Evolutionary conservation across 305 asterid species (phyloP).

Genomic region (Ilex paraguariensis): DNA sequence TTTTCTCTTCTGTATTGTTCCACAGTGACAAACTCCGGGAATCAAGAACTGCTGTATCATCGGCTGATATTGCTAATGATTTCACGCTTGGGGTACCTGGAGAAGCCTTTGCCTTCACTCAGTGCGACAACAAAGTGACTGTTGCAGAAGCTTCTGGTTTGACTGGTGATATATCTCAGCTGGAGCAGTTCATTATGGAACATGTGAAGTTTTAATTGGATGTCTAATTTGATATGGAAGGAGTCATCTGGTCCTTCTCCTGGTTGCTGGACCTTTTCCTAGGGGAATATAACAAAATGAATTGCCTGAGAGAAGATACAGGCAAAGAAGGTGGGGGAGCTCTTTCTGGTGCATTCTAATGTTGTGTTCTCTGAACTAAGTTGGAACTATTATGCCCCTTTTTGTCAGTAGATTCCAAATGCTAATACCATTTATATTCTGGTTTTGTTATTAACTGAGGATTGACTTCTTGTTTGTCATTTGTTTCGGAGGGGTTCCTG

Average conservation of each 20-base stretch:
- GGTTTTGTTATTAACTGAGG: no score
- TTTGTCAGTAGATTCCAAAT: no score
- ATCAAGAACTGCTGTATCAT: constrained; percentile 77
- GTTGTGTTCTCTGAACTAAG: no score
- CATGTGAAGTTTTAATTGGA: constrained; percentile 39
- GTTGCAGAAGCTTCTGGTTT: constrained; percentile 71
- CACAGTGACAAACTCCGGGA: constrained; percentile 78
- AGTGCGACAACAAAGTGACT: constrained; percentile 52
- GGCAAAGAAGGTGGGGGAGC: no score
- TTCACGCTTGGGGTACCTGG: constrained; percentile 56
- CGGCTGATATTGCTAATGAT: constrained; percentile 66
- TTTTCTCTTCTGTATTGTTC: neutral
- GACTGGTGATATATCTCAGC: constrained; percentile 42
- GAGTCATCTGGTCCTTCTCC: neutral
- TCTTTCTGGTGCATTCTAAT: no score
- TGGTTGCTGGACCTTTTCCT: no score
- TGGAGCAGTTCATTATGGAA: constrained; percentile 63
- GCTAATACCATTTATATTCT: no score
- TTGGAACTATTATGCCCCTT: no score
- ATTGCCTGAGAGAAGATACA: no score
- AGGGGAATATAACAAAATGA: no score
- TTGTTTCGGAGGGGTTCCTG: no score
- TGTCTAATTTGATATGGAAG: neutral
- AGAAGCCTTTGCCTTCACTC: constrained; percentile 63
- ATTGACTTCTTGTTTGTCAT: no score